Percentiles rank a stretch among this genome's conserved stretches.
Evolutionary conservation across 1,284 basidiomycete genomes (phyloP).

Genomic region (Ceratobasidium papillatum): DNA sequence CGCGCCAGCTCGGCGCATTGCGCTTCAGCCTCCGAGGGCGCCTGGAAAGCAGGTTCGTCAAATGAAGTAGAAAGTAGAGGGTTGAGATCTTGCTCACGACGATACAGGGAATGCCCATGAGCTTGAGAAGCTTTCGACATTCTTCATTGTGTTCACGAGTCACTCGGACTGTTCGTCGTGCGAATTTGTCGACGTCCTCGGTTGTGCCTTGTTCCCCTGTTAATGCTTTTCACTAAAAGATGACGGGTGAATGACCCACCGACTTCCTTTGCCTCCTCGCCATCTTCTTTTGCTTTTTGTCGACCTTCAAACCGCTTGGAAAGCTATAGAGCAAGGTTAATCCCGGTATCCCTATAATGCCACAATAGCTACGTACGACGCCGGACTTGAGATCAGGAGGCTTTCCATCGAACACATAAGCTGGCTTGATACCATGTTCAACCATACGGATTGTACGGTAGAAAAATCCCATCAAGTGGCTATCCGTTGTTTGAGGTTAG

Average conservation of each 20-base stretch:
- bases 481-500: constrained; percentile 47
- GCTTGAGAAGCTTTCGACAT: constrained; percentile 82
- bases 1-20: constrained; percentile 98
- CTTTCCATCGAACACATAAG: constrained; percentile 98
- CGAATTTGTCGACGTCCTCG: constrained; percentile 92
- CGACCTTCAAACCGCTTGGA: constrained; percentile 91
- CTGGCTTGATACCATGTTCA: constrained; percentile 99
- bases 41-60: constrained; percentile 59
- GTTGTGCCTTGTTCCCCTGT: constrained; percentile 66
- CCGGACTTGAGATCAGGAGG: constrained; percentile 97
- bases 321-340: constrained; percentile 61
- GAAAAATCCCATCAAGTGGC: constrained; percentile 98
- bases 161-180: constrained; percentile 92
- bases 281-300: constrained; percentile 92
- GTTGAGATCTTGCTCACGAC: constrained; percentile 63
- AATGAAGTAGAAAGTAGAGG: background rate
- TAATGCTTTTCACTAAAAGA: constrained; percentile 44
- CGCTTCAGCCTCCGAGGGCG: constrained; percentile 97
- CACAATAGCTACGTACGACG: constrained; percentile 71
- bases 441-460: constrained; percentile 97
- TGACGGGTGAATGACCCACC: constrained; percentile 55
- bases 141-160: constrained; percentile 98
- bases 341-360: background rate
- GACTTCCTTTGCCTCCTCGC: constrained; percentile 95
- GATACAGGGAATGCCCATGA: constrained; percentile 98